Percentiles rank a stretch among this genome's conserved stretches.
Evolutionary conservation across 2,329 filamentous ascomycete species (phyloP).

Genomic region (Xylaria sp.): DNA sequence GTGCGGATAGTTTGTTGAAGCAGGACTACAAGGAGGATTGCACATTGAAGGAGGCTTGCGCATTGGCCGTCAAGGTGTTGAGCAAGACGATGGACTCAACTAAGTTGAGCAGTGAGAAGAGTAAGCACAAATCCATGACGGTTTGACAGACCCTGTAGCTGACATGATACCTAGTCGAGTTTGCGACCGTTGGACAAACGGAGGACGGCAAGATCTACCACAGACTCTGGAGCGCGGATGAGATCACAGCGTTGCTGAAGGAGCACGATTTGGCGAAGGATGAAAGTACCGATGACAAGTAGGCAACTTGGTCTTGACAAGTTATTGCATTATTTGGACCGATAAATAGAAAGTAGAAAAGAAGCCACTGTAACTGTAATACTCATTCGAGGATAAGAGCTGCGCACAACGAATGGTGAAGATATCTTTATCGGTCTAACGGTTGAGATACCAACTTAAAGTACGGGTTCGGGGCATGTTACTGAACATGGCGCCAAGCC

Average conservation of each 20-base stretch:
- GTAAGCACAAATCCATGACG: conserved; percentile 48
- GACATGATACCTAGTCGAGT: conserved; percentile 64
- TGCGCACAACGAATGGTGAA: neutral
- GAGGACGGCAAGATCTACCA: conserved; percentile 96
- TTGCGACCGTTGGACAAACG: conserved; percentile 94
- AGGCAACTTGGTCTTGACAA: conserved; percentile 19
- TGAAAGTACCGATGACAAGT: conserved; percentile 65
- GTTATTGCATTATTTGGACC: conserved; percentile 8
- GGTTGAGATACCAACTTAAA: neutral
- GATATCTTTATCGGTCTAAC: neutral
- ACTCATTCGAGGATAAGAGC: conserved; percentile 1
- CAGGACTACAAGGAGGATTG: conserved; percentile 99
- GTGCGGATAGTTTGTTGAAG: conserved; percentile 93
- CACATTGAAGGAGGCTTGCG: conserved; percentile 91
- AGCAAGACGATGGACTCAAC: conserved; percentile 99
- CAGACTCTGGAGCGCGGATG: conserved; percentile 92
- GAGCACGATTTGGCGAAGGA: conserved; percentile 92
- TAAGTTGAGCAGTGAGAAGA: conserved; percentile 98
- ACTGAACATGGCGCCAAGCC: neutral
- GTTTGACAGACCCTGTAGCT: conserved; percentile 9
- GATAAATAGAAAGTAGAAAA: conserved; percentile 17
- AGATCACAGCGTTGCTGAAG: conserved; percentile 89
- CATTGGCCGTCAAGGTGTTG: conserved; percentile 94
- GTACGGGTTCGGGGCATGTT: neutral
- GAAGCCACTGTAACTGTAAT: conserved; percentile 24